These are phyloP conservation scores for Hymenoscyphus scutula DNA, from an alignment of 2,329 filamentous ascomycete species.

Conservation along the genomic window DNA sequence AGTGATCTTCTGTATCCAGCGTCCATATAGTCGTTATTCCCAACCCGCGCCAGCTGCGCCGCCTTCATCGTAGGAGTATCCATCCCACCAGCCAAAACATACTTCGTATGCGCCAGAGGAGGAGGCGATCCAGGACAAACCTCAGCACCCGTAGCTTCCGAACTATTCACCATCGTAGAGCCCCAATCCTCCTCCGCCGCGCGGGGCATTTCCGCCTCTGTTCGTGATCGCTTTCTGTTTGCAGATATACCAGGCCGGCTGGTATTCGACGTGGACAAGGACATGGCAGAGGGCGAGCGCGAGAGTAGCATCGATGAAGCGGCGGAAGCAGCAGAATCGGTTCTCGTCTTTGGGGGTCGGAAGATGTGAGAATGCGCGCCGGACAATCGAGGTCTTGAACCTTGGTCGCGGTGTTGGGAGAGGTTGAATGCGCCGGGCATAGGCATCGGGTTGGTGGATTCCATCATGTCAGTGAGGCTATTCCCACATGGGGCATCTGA, in stretches of 20 bases:
- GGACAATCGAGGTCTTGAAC: constrained; percentile 26
- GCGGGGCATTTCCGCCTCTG: constrained; percentile 17
- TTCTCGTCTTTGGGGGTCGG: constrained; percentile 42
- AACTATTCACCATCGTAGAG: constrained; percentile 18
- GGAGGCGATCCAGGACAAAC: constrained; percentile 36
- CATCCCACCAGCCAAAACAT: constrained; percentile 48
- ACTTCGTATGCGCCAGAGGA: constrained; percentile 50
- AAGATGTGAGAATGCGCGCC: constrained; percentile 41
- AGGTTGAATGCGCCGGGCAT: constrained; percentile 28
- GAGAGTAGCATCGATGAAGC: constrained; percentile 35
- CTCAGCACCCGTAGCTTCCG: constrained; percentile 13
- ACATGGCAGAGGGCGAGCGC: constrained; percentile 21
- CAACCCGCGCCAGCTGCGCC: constrained; percentile 39
- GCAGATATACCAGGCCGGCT: constrained; percentile 7
- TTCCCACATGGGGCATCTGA: neutral
- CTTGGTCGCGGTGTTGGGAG: constrained; percentile 18
- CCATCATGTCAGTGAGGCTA: constrained; percentile 22
- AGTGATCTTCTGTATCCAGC: constrained; percentile 39
- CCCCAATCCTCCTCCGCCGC: constrained; percentile 19
- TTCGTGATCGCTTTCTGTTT: constrained; percentile 22
- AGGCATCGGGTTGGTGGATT: constrained; percentile 24
- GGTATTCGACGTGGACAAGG: constrained; percentile 2
- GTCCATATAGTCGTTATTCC: constrained; percentile 36
- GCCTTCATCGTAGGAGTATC: constrained; percentile 42
- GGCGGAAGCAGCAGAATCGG: constrained; percentile 38